Base-by-base conservation (phyloP, 805 yeast species). In the Barnettozyma sucrosica region DNA sequence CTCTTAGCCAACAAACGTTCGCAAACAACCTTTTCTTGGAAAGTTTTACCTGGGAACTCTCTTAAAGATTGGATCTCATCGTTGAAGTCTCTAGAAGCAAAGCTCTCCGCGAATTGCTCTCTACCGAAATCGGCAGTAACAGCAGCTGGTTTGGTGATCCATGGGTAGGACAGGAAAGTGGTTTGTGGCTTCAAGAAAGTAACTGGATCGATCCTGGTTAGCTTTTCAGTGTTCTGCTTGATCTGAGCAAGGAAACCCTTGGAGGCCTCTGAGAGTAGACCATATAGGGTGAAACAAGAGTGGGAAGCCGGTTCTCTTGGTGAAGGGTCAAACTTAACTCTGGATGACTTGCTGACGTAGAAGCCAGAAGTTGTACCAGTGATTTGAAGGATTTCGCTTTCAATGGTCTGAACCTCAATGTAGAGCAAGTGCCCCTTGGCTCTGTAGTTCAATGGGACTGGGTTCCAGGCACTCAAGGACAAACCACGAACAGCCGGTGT, bases 61-160 rank as follows among this genome's bases (percentile, higher is more conserved):
- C 80, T 78, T 42, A 88, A 74, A 3, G 88, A 74, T 70, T 93
- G 98, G 60, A 81, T 81, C 57, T 93, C 97, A 55, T 85, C 96
- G 64, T 89, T 89, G 86, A 95, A 90, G 58, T 92, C 96, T 58
- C 83, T 83, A 70, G 70, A 52, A 66, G 77, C 13, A 21, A 16
- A 43, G 13, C 21, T n/a, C 18, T 20, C 25, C 14, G 39, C 51
- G 16, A 57, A 48, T 48, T 64, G 66, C 25, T 50, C 46, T 46
- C 52, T 58, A 41, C 66, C 68, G 33, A 54, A 57, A 44, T 64
- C 66, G 23, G 66, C 55, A 24, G 41, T 19, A 16, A 48, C 37
- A 25, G 39, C 55, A 53, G 32, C 54, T 47, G 50, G 53, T 49
- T 50, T 57, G 11, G 55, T 66, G 20, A 86, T 64, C 97, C 97